Evolutionary conservation across 2,329 filamentous ascomycete species (phyloP).

Genomic region (Samsoniella hepiali): DNA sequence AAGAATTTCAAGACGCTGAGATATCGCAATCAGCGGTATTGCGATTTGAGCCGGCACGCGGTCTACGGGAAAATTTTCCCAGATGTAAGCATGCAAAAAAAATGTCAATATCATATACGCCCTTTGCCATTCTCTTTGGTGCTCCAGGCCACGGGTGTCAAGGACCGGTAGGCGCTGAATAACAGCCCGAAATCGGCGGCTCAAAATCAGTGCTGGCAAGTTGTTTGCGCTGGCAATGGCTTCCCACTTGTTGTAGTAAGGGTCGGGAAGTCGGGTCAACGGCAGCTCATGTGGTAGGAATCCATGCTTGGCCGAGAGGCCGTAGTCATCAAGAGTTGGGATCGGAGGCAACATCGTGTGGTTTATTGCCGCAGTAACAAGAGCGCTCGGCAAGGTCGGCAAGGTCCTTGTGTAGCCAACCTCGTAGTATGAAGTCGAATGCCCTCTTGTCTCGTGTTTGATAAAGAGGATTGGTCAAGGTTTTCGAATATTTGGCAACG

Average conservation of each 20-base stretch:
- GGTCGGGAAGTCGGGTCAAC: constrained; percentile 74
- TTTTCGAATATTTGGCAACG: not conserved
- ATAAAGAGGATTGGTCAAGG: no score
- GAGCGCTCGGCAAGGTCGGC: not conserved
- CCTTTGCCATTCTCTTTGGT: constrained; percentile 86
- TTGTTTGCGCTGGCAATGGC: constrained; percentile 66
- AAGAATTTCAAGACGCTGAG: constrained; percentile 75
- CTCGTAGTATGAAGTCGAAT: no score
- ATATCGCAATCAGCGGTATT: constrained; percentile 75
- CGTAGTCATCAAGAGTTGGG: constrained; percentile 70
- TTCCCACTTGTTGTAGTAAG: constrained; percentile 96
- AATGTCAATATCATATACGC: constrained; percentile 63
- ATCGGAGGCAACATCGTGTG: constrained; percentile 55
- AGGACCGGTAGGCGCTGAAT: constrained; percentile 80
- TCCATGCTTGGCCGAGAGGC: constrained; percentile 72
- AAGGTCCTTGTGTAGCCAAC: not conserved
- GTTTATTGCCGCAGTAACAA: constrained; percentile 8
- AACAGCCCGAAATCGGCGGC: constrained; percentile 74
- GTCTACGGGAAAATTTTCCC: constrained; percentile 74
- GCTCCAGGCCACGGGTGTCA: constrained; percentile 75
- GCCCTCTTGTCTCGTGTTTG: not conserved
- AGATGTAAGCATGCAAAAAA: constrained; percentile 94
- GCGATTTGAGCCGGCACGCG: constrained; percentile 77
- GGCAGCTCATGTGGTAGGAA: constrained; percentile 84
- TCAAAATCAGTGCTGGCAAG: constrained; percentile 81